phyloP scores from a whole-genome alignment of 2,329 filamentous ascomycete genomes.

The Colletotrichum gloeosporioides region DNA sequence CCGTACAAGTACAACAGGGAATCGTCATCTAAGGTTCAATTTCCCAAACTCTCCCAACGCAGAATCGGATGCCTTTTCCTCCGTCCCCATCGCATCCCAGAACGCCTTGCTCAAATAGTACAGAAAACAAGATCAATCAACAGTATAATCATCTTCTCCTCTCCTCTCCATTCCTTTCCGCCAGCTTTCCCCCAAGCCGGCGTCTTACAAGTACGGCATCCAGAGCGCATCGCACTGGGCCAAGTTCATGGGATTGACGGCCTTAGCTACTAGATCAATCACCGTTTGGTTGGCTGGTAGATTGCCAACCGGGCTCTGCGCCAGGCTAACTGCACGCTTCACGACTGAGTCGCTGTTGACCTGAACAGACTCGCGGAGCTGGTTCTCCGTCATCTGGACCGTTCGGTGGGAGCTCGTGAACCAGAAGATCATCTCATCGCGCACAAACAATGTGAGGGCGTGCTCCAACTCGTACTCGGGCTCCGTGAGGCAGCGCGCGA shows the following conservation, averaged over 20 bases:
- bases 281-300: conserved; percentile 96
- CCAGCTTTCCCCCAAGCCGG: not conserved
- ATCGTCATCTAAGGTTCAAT: not conserved
- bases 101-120: conserved; percentile 20
- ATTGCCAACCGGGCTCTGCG: conserved; percentile 78
- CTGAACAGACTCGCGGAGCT: conserved; percentile 80
- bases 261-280: conserved; percentile 90
- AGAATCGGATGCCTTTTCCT: not conserved
- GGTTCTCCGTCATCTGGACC: conserved; percentile 60
- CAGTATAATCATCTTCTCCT: not conserved
- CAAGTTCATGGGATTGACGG: conserved; percentile 90
- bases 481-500: conserved; percentile 91
- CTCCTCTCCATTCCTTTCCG: not conserved
- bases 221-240: conserved; percentile 90
- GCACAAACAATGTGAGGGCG: conserved; percentile 90
- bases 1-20: conserved; percentile 13
- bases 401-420: conserved; percentile 79
- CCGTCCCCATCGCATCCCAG: not conserved
- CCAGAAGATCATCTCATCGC: conserved; percentile 99
- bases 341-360: conserved; percentile 90
- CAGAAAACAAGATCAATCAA: not conserved
- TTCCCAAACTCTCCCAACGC: not conserved
- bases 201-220: conserved; percentile 87
- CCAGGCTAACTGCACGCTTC: conserved; percentile 85
- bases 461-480: conserved; percentile 92